phyloP scores from a whole-genome alignment of 441 rosid genomes.

The Dalechampia spathulata region DNA sequence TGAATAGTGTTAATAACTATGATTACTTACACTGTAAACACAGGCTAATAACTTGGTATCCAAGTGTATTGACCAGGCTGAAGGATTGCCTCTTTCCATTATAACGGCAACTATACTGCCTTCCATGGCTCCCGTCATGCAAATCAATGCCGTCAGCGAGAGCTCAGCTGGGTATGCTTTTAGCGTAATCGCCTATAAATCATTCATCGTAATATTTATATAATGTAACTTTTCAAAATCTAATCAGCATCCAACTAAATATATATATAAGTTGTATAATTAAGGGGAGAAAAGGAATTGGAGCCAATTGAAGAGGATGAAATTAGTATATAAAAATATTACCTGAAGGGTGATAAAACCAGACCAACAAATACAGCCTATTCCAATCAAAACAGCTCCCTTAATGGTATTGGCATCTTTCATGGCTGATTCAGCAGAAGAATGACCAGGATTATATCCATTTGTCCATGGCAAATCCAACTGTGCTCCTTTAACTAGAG shows the following conservation, averaged over 20 bases:
- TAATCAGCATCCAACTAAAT: no score
- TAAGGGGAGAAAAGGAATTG: no score
- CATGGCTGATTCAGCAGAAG: constrained; percentile 26
- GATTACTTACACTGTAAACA: constrained; percentile 67
- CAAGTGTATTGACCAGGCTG: constrained; percentile 61
- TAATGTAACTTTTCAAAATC: no score
- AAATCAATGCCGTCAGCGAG: constrained; percentile 66
- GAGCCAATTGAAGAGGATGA: no score
- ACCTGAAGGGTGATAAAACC: constrained; percentile 78
- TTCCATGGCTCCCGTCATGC: constrained; percentile 64
- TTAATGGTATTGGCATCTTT: constrained; percentile 37
- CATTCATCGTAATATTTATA: no score
- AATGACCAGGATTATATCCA: constrained; percentile 24
- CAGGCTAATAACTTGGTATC: constrained; percentile 65
- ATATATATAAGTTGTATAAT: no score
- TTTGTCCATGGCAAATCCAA: constrained; percentile 51
- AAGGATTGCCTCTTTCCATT: constrained; percentile 50
- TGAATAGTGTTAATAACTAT: no score
- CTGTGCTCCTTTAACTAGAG: constrained; percentile 56
- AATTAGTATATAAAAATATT: neutral
- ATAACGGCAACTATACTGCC: constrained; percentile 43
- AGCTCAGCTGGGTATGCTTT: constrained; percentile 69
- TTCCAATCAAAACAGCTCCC: constrained; percentile 60
- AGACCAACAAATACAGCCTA: constrained; percentile 69
- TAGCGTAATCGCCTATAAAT: constrained; percentile 51